Evolutionary conservation across 176 grass and related monocot species (phyloP), one percentile per base, ranked within the genome.

Genomic region (Aechmea fasciata): DNA sequence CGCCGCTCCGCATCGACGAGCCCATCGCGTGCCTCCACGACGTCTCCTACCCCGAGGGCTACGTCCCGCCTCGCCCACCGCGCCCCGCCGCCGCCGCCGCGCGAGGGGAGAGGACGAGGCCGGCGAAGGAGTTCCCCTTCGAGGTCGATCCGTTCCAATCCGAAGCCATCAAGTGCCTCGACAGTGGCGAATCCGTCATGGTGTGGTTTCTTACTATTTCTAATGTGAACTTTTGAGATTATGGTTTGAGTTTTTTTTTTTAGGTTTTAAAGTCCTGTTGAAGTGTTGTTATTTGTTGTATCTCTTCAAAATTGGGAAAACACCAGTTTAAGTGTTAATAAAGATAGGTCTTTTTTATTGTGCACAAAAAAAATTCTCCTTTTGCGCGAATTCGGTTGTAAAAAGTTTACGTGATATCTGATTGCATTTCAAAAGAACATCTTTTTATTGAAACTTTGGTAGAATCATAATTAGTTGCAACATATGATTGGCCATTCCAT

Each of bases 131-230:
- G 19, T 97, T 90, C 64, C 86, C 86, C 0, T 97, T 97, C 66
- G 77, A 87, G 86, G 86, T 97, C 13, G 93, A 97, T 48, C 86
- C 89, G 6, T 97, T 97, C 83, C 93, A 97, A 79, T 64, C 76
- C 13, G 93, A 97, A 81, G 66, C 83, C 49, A 80, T 85, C 73
- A 71, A 73, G 50, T 86, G 83, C 53, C 74, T 86, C 11, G 78
- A 81, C 48, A 66, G n/a, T 13, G 83, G 78, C 15, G 77, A 85
- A 80, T 85, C 83, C 18, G 83, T 85, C 20, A 85, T 85, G 83
- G 83, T 85, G 59, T 49, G 13, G 20, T 9, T 13, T 11, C 33
- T 3, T 57, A 52, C 17, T 47, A 1, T 52, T 5, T 24, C 29
- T 15, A 0, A 17, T 11, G 23, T 48, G 1, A 28, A 7, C 23